These are phyloP conservation scores for Cystofilobasidium bisporidii DNA, from an alignment of 768 basidiomycete species.

Conservation along the genomic window DNA sequence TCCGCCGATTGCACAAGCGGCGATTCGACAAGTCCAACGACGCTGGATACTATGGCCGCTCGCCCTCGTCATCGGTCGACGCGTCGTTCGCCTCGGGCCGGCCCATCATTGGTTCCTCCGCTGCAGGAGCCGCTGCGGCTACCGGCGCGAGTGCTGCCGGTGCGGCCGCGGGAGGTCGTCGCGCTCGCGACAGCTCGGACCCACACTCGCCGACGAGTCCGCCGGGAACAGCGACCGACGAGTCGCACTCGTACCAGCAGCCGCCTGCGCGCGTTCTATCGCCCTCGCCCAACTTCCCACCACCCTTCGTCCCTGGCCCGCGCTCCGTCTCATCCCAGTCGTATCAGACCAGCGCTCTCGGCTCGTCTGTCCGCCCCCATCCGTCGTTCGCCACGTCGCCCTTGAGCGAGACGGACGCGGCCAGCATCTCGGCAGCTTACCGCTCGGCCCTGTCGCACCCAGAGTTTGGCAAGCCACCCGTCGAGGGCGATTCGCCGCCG, in stretches of 20 bases:
- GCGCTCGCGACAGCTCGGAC: not conserved
- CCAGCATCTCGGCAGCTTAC: slow-evolving; percentile 14
- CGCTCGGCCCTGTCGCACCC: slow-evolving; percentile 20
- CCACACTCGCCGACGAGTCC: slow-evolving; percentile 4
- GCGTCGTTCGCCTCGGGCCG: not conserved
- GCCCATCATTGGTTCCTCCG: not conserved
- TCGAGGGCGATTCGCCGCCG: slow-evolving; percentile 1
- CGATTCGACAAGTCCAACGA: not conserved
- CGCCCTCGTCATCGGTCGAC: slow-evolving; percentile 6
- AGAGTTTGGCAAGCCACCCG: slow-evolving; percentile 1
- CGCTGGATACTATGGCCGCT: not conserved
- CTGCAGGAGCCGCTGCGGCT: not conserved
- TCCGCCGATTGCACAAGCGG: slow-evolving; percentile 17
- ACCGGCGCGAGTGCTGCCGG: not conserved
- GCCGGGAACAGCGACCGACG: not conserved
- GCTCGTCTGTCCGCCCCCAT: not conserved
- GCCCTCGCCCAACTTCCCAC: not conserved
- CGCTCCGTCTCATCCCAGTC: not conserved
- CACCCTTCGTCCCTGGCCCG: not conserved
- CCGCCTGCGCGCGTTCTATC: not conserved
- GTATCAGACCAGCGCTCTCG: not conserved
- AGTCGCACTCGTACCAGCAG: slow-evolving; percentile 1
- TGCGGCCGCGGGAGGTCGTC: not conserved
- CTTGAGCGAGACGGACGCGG: slow-evolving; percentile 18
- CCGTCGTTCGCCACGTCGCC: not conserved